A percentile compares a stretch with the other conserved stretches of the same genome.
phyloP scores from a whole-genome alignment of 2,329 filamentous ascomycete genomes.

The Ophiostoma sp. region DNA sequence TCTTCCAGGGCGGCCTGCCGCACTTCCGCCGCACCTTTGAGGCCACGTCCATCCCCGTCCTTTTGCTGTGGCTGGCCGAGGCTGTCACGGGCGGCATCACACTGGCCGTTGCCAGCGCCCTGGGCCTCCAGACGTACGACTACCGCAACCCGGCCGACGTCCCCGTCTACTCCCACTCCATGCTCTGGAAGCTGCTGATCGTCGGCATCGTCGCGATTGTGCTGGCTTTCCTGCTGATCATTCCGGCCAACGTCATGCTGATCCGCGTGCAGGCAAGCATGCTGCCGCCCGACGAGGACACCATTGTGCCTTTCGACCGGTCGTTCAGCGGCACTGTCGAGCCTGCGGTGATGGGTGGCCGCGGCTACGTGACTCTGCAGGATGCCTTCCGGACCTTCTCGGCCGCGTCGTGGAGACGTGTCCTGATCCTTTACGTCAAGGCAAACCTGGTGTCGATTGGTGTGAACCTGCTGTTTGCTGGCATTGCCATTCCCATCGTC shows the following conservation, averaged over 20 bases:
- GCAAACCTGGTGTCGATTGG: conserved; percentile 52
- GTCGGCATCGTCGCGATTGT: conserved; percentile 44
- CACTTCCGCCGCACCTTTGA: conserved; percentile 58
- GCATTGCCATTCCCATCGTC: conserved; percentile 49
- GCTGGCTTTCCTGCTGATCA: conserved; percentile 57
- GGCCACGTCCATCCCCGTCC: conserved; percentile 63
- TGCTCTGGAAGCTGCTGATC: conserved; percentile 43
- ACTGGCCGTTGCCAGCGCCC: conserved; percentile 40
- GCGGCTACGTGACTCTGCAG: conserved; percentile 62
- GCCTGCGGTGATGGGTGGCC: conserved; percentile 67
- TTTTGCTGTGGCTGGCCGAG: conserved; percentile 55
- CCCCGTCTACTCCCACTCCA: conserved; percentile 35
- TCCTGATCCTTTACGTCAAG: conserved; percentile 72
- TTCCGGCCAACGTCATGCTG: conserved; percentile 72
- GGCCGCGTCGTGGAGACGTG: conserved; percentile 62
- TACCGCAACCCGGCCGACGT: conserved; percentile 36
- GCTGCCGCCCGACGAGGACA: conserved; percentile 72
- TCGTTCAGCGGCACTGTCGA: conserved; percentile 72
- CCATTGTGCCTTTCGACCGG: conserved; percentile 86
- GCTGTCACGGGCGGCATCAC: conserved; percentile 48
- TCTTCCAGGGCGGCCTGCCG: conserved; percentile 65
- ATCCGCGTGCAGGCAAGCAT: conserved; percentile 82
- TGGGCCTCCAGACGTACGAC: conserved; percentile 43
- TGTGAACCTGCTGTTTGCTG: conserved; percentile 42
- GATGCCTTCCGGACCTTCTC: conserved; percentile 79